Evolutionary conservation across 164 flowering plant species (phyloP).

Genomic region (Magnolia kwangsiensis): DNA sequence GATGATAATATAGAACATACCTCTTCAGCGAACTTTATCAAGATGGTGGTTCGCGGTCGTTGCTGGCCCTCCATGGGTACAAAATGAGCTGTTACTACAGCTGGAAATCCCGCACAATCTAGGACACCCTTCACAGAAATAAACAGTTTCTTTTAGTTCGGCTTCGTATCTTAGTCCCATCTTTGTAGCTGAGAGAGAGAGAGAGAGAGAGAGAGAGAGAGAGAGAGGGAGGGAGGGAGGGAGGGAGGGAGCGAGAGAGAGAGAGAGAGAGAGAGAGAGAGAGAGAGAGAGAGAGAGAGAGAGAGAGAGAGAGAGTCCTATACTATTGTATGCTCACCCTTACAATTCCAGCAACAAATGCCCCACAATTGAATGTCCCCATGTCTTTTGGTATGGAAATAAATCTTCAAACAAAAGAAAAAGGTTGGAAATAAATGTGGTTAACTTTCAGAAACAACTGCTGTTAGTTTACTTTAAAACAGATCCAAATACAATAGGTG

Average conservation of each 20-base stretch:
- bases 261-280: not conserved
- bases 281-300: not conserved
- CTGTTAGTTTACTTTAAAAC: conserved; percentile 4
- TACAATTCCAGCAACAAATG: conserved; percentile 99
- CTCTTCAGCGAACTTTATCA: conserved; percentile 99
- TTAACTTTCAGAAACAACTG: conserved; percentile 1
- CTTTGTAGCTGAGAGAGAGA: no score
- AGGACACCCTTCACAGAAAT: conserved; percentile 70
- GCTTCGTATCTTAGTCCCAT: not conserved
- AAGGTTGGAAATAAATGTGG: not conserved
- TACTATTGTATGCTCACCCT: conserved; percentile 43
- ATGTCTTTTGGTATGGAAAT: conserved; percentile 98
- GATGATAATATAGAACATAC: conserved; percentile 23
- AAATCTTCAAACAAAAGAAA: conserved; percentile 45
- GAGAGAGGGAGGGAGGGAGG: no score
- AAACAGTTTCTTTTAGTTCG: conserved; percentile 12
- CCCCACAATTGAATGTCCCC: conserved; percentile 99
- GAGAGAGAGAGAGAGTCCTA: not conserved
- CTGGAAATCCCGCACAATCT: conserved; percentile 95
- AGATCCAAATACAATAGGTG: not conserved
- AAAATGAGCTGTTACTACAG: conserved; percentile 97
- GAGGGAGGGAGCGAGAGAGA: not conserved
- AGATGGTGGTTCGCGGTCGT: conserved; percentile 91
- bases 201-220: no score
- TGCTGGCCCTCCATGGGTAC: conserved; percentile 98